A percentile compares a stretch with the other conserved stretches of the same genome.
Evolutionary conservation across 768 basidiomycete species (phyloP).

Genomic region (Tremella mesenterica): DNA sequence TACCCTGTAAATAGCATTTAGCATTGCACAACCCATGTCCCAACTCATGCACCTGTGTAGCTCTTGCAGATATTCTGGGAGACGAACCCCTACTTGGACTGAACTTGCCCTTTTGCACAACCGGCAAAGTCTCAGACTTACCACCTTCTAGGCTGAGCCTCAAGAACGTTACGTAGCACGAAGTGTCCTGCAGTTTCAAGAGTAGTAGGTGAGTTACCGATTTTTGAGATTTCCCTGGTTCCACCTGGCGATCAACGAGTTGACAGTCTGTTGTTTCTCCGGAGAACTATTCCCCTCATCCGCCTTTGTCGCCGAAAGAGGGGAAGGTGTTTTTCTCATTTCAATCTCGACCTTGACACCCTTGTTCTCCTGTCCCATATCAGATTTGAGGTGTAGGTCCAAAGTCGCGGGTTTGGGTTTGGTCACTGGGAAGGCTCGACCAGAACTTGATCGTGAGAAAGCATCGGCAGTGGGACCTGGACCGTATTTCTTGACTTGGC

Average conservation of each 20-base stretch:
- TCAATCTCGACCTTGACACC: too few relatives aligned
- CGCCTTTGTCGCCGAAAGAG: neutral
- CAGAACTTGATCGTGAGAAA: conserved; percentile 22
- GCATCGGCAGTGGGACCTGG: conserved; percentile 12
- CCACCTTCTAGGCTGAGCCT: too few relatives aligned
- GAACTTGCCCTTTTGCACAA: too few relatives aligned
- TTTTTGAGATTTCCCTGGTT: conserved; percentile 28
- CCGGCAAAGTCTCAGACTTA: too few relatives aligned
- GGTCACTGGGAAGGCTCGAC: conserved; percentile 28
- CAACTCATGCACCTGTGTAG: too few relatives aligned
- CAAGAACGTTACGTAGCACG: too few relatives aligned
- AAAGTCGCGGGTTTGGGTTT: conserved; percentile 9
- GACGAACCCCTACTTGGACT: too few relatives aligned
- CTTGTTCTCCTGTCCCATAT: neutral
- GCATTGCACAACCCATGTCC: too few relatives aligned
- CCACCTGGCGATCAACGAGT: conserved; percentile 40
- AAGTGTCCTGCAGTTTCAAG: too few relatives aligned
- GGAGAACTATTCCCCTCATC: conserved; percentile 17
- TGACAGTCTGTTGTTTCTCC: conserved; percentile 37
- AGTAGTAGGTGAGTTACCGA: too few relatives aligned
- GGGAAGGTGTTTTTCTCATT: neutral
- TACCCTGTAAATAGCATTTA: too few relatives aligned
- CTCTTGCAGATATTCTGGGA: too few relatives aligned
- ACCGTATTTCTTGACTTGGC: conserved; percentile 10
- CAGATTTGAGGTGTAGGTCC: neutral